Evolutionary conservation across 768 basidiomycete genomes (phyloP).

Genomic region (Suillus spraguei): DNA sequence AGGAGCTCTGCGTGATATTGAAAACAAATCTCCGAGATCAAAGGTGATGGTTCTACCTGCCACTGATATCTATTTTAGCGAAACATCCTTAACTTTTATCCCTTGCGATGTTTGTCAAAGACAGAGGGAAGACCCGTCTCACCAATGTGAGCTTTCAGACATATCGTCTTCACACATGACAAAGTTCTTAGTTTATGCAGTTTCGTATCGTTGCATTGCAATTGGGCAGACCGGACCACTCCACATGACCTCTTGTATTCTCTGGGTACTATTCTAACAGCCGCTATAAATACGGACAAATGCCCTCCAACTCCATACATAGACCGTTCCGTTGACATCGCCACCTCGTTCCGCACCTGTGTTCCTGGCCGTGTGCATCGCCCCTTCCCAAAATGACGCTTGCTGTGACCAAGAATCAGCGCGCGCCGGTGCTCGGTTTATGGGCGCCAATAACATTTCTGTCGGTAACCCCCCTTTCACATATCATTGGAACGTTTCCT

Average conservation of each 20-base stretch:
- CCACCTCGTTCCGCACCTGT: not conserved
- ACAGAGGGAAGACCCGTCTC: no score
- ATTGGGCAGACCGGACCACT: no score
- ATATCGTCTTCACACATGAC: not conserved
- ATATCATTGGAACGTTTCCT: not conserved
- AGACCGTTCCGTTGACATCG: conserved; percentile 4
- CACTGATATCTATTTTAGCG: not conserved
- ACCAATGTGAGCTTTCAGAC: not conserved
- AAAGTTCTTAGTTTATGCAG: not conserved
- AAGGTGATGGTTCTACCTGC: not conserved
- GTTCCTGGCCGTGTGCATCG: not conserved
- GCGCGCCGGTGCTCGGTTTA: no score
- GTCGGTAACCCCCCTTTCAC: not conserved
- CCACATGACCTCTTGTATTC: not conserved
- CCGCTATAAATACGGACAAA: not conserved
- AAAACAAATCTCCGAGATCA: not conserved
- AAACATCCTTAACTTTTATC: not conserved
- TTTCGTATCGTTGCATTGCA: not conserved
- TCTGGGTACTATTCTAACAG: not conserved
- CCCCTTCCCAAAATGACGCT: not conserved
- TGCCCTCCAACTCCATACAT: not conserved
- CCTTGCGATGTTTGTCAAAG: no score
- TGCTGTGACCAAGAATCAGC: not conserved
- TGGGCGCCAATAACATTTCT: conserved; percentile 5
- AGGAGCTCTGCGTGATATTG: not conserved